phyloP scores from a whole-genome alignment of 148 eudicot genomes.

The Rhododendron williamsianum region DNA sequence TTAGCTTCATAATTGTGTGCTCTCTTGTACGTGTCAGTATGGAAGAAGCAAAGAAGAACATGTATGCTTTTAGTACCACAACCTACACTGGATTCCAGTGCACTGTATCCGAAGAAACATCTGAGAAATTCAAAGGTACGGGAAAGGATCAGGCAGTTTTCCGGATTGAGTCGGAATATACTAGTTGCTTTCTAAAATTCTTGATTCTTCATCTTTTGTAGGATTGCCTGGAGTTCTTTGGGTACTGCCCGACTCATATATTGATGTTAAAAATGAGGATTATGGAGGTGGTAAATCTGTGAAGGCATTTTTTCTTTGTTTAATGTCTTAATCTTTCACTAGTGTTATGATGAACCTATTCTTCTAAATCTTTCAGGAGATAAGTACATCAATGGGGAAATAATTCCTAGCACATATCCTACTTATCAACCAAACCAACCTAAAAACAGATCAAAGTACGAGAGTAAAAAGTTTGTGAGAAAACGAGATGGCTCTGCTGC shows the following conservation, averaged over 20 bases:
- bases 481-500: slow-evolving; percentile 79
- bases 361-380: slow-evolving; percentile 44
- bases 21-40: slow-evolving; percentile 38
- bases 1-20: not conserved
- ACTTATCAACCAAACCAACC: slow-evolving; percentile 80
- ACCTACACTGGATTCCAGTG: slow-evolving; percentile 99
- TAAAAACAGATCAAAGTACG: slow-evolving; percentile 43
- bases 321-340: not conserved
- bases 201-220: slow-evolving; percentile 23
- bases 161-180: not conserved
- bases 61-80: slow-evolving; percentile 96
- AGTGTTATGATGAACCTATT: not conserved
- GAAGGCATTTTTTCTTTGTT: not conserved
- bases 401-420: slow-evolving; percentile 88
- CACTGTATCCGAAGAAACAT: slow-evolving; percentile 88
- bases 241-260: slow-evolving; percentile 92
- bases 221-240: slow-evolving; percentile 95
- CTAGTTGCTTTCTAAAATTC: not conserved
- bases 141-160: not conserved
- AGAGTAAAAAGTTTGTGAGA: slow-evolving; percentile 73
- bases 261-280: slow-evolving; percentile 93
- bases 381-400: slow-evolving; percentile 80
- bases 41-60: slow-evolving; percentile 95
- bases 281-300: slow-evolving; percentile 48
- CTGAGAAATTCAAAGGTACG: slow-evolving; percentile 83